Conservation (phyloP, 2,329 filamentous ascomycete genomes). For the Alternaria hordeiaustralica region DNA sequence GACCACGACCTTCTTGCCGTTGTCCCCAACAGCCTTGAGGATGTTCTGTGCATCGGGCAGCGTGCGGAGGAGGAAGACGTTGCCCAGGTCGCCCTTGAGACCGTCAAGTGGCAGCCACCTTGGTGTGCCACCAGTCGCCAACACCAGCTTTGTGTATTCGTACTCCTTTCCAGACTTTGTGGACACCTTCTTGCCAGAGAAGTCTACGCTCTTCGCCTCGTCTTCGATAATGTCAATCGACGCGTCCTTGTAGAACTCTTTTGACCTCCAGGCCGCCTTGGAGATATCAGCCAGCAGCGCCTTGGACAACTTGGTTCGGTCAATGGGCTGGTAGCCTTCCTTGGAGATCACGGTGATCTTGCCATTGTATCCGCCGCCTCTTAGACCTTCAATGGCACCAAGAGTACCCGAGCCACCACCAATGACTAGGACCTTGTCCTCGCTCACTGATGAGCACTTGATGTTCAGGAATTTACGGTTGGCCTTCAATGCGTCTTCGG, state of each 20-base stretch:
- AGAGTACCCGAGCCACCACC: slow-evolving; percentile 78
- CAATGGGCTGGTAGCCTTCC: slow-evolving; percentile 87
- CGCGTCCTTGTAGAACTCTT: slow-evolving; percentile 75
- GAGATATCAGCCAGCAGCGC: slow-evolving; percentile 80
- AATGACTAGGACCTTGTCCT: slow-evolving; percentile 78
- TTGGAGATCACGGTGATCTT: slow-evolving; percentile 81
- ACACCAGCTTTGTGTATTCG: slow-evolving; percentile 84
- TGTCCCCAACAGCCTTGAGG: slow-evolving; percentile 74
- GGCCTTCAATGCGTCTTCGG: slow-evolving; percentile 77
- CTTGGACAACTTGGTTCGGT: slow-evolving; percentile 95
- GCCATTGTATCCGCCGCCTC: slow-evolving; percentile 80
- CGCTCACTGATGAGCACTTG: slow-evolving; percentile 67
- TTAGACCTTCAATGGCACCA: slow-evolving; percentile 80
- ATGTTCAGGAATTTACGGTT: slow-evolving; percentile 76
- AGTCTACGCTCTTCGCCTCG: slow-evolving; percentile 77
- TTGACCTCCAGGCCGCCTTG: slow-evolving; percentile 79
- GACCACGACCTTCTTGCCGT: slow-evolving; percentile 90
- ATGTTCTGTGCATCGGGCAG: slow-evolving; percentile 82
- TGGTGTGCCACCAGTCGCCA: slow-evolving; percentile 85
- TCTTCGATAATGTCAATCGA: slow-evolving; percentile 64
- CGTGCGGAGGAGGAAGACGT: slow-evolving; percentile 84
- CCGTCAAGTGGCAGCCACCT: slow-evolving; percentile 79
- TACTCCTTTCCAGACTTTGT: slow-evolving; percentile 76
- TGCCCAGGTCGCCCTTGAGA: slow-evolving; percentile 79
- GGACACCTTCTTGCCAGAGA: slow-evolving; percentile 72